A percentile compares a stretch with the other conserved stretches of the same genome.
These are phyloP conservation scores for Oenanthe sinensis DNA, from an alignment of 129 eudicot genomes.

Conservation along the genomic window DNA sequence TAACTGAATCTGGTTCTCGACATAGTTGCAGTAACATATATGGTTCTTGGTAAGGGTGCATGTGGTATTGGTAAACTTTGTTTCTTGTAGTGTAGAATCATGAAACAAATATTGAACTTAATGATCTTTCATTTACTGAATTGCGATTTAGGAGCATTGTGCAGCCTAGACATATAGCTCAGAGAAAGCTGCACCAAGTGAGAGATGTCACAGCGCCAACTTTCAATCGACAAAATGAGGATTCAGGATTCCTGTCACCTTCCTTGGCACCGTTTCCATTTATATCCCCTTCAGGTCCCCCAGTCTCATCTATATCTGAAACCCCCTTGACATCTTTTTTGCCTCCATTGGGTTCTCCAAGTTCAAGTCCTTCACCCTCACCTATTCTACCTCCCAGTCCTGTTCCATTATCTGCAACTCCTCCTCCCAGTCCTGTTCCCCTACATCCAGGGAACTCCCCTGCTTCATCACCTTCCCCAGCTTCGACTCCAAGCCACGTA, in stretches of 20 bases:
- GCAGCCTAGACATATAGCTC: constrained; percentile 15
- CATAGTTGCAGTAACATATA: constrained; percentile 22
- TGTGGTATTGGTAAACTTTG: not conserved
- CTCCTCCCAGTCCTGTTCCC: constrained; percentile 16
- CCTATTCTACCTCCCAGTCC: constrained; percentile 29
- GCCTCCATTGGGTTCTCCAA: constrained; percentile 20
- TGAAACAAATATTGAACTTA: not conserved
- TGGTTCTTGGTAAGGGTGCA: constrained; percentile 24
- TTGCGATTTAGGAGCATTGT: constrained; percentile 28
- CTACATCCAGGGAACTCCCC: constrained; percentile 16
- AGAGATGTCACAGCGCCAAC: not conserved
- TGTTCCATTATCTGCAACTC: constrained; percentile 18
- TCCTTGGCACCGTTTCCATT: constrained; percentile 4
- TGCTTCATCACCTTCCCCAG: constrained; percentile 36
- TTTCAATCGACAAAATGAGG: not conserved
- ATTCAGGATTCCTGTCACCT: constrained; percentile 7
- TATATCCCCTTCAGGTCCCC: constrained; percentile 13
- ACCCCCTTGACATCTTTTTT: constrained; percentile 28
- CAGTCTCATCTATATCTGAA: constrained; percentile 25
- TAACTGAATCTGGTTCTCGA: constrained; percentile 18
- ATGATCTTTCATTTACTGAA: not conserved
- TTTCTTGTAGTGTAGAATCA: not conserved
- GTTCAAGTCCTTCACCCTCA: constrained; percentile 29
- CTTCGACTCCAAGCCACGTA: constrained; percentile 16
- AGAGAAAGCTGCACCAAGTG: constrained; percentile 44